Evolutionary conservation across 1,284 basidiomycete genomes (phyloP).

Genomic region (Cryptococcus wingfieldii): DNA sequence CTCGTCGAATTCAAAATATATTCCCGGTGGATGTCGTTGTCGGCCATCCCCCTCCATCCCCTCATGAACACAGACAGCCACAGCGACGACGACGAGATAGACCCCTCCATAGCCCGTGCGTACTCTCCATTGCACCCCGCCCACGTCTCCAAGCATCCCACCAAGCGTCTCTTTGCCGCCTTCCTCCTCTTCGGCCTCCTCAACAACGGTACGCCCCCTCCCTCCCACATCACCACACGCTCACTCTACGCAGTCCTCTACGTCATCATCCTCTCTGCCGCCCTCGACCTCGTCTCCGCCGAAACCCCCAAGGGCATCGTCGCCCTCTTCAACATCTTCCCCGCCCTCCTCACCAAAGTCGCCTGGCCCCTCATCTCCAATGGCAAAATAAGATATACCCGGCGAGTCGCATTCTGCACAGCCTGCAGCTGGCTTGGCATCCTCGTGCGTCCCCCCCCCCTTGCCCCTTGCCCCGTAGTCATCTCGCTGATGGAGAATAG

Average conservation of each 20-base stretch:
- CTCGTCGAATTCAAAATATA: neutral
- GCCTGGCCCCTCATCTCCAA: conserved; percentile 87
- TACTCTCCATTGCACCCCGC: neutral
- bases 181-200: conserved; percentile 48
- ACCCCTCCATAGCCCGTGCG: conserved; percentile 28
- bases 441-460: conserved; percentile 54
- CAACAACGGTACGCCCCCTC: conserved; percentile 41
- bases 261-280: conserved; percentile 93
- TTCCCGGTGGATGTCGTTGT: conserved; percentile 7
- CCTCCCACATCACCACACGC: neutral
- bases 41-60: conserved; percentile 3
- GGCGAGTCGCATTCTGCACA: conserved; percentile 71
- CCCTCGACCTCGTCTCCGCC: conserved; percentile 86
- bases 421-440: conserved; percentile 71
- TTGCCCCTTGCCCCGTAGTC: neutral
- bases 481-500: conserved; percentile 49
- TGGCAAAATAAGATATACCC: conserved; percentile 72
- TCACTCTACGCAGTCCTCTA: conserved; percentile 64
- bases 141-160: conserved; percentile 12
- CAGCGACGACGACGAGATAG: conserved; percentile 19
- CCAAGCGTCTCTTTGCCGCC: conserved; percentile 31
- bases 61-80: neutral
- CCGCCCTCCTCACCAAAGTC: conserved; percentile 75
- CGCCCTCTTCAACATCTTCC: conserved; percentile 84
- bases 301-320: conserved; percentile 85